Percentiles rank a stretch among this genome's conserved stretches.
These are phyloP conservation scores for Candida peoriensis DNA, from an alignment of 805 yeast species.

Conservation along the genomic window DNA sequence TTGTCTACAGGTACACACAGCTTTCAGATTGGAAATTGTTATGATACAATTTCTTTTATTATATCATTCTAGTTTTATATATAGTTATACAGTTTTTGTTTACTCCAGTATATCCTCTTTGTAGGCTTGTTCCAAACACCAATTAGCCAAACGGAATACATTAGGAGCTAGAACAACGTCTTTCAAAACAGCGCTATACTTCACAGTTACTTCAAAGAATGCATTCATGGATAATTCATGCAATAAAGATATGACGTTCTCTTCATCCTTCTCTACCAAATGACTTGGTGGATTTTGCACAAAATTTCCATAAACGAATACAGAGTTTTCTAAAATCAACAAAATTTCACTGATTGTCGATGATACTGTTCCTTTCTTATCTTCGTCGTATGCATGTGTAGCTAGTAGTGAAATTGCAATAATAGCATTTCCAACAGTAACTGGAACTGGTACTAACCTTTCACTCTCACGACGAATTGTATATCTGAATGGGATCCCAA, in stretches of 20 bases:
- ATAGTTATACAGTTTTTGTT: conserved; percentile 5
- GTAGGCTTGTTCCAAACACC: conserved; percentile 64
- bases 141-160: conserved; percentile 63
- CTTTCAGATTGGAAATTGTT: too few species aligned
- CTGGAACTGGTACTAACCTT: conserved; percentile 55
- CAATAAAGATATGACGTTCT: conserved; percentile 46
- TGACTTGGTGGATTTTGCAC: conserved; percentile 29
- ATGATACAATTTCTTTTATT: too few species aligned
- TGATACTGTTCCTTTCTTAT: conserved; percentile 48
- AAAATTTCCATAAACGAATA: conserved; percentile 47
- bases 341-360: conserved; percentile 55
- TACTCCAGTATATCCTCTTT: conserved; percentile 35
- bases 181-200: conserved; percentile 57
- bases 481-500: conserved; percentile 26
- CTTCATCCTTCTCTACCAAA: conserved; percentile 19
- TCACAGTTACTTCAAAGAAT: conserved; percentile 59
- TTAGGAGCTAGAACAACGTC: conserved; percentile 60
- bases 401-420: conserved; percentile 55
- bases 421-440: conserved; percentile 62
- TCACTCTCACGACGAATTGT: conserved; percentile 43
- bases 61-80: neutral
- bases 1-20: too few species aligned
- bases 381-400: conserved; percentile 60
- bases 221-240: conserved; percentile 63
- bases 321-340: conserved; percentile 54